Evolutionary conservation across 2,329 filamentous ascomycete genomes (phyloP).

Genomic region (Fusarium sp.): DNA sequence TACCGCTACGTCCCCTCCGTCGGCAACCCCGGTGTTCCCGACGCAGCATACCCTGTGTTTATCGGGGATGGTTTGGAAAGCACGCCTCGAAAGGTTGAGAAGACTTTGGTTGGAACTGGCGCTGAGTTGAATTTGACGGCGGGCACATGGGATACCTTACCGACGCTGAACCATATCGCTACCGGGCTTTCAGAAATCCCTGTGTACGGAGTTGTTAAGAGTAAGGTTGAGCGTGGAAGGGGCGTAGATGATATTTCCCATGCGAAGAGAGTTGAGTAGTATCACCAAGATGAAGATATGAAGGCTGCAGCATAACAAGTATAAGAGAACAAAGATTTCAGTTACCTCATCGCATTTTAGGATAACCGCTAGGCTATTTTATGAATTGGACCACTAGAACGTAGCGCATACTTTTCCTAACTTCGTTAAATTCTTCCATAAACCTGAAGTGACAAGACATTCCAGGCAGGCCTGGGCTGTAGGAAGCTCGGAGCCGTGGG

Average conservation of each 20-base stretch:
- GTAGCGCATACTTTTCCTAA: too few relatives aligned
- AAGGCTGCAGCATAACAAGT: too few relatives aligned
- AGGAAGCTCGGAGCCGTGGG: too few relatives aligned
- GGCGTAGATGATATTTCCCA: slow-evolving; percentile 28
- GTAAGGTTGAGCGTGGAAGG: slow-evolving; percentile 20
- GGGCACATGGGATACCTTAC: slow-evolving; percentile 23
- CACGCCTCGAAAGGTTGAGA: slow-evolving; percentile 14
- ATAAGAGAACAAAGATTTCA: too few relatives aligned
- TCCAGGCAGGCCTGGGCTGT: too few relatives aligned
- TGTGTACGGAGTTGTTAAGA: slow-evolving; percentile 26
- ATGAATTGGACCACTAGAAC: too few relatives aligned
- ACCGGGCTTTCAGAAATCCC: slow-evolving; percentile 32
- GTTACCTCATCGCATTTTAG: too few relatives aligned
- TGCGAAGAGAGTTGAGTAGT: slow-evolving; percentile 21
- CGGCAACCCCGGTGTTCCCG: slow-evolving; percentile 2
- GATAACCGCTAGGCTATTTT: too few relatives aligned
- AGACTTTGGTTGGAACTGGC: not conserved
- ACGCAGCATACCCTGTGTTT: slow-evolving; percentile 15
- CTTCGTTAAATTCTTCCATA: too few relatives aligned
- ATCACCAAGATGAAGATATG: too few relatives aligned
- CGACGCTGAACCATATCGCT: slow-evolving; percentile 35
- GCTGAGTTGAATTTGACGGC: slow-evolving; percentile 1
- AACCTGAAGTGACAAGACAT: too few relatives aligned
- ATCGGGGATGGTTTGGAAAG: slow-evolving; percentile 1
- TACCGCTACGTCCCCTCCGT: slow-evolving; percentile 24